Conservation (phyloP, 768 basidiomycete genomes). For the Megacollybia marginata region DNA sequence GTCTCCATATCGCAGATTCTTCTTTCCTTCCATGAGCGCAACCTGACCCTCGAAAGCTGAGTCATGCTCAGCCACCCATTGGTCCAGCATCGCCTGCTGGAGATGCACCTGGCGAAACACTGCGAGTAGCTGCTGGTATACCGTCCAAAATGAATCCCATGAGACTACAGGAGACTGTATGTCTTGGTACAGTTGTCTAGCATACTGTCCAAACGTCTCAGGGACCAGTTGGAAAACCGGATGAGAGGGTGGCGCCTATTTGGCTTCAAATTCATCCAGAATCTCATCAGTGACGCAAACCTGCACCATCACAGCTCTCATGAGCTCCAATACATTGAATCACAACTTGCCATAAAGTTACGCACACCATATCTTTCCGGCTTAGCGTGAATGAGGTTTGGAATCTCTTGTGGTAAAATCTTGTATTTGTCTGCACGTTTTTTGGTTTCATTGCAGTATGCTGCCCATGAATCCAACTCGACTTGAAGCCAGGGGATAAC, state of each 20-base stretch:
- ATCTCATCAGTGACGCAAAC: background rate
- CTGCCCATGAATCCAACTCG: constrained; percentile 22
- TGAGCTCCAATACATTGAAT: background rate
- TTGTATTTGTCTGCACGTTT: constrained; percentile 21
- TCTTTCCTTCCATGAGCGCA: background rate
- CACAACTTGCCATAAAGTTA: constrained; percentile 24
- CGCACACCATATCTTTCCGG: constrained; percentile 16
- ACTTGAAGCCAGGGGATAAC: constrained; percentile 28
- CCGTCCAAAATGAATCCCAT: constrained; percentile 1
- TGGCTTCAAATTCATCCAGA: background rate
- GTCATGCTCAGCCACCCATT: background rate
- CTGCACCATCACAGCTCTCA: background rate
- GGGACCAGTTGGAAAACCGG: constrained; percentile 5
- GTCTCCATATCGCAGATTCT: background rate
- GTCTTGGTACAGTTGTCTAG: background rate
- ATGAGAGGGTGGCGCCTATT: constrained; percentile 4
- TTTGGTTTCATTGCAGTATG: constrained; percentile 11
- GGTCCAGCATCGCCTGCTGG: background rate
- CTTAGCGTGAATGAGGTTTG: too few relatives aligned
- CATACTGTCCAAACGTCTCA: background rate
- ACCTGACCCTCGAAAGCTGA: background rate
- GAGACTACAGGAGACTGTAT: background rate
- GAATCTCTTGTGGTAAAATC: constrained; percentile 26
- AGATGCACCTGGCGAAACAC: background rate
- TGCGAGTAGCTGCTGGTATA: constrained; percentile 1